Base-by-base conservation (phyloP, 805 yeast genomes). In the Nakazawaea ernobii region DNA sequence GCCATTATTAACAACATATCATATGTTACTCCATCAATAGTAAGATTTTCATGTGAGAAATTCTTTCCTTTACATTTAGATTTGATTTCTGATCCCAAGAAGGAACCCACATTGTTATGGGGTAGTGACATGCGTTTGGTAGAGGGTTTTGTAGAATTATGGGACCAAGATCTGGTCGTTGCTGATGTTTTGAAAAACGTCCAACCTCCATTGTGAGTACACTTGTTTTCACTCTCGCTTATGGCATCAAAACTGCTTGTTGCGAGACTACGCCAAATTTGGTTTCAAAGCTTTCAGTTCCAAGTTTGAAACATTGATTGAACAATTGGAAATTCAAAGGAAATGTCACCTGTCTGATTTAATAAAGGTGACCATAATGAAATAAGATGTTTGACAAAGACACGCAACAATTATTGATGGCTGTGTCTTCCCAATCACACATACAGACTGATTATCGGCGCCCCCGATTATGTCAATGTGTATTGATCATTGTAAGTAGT, bases 11-110 rank as follows among this genome's bases (percentile, higher is more conserved):
- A 70, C 37, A 66, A 59, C 4, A 55, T 66, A 9, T 50, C 52
- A 15, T 82, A 60, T 57, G 79, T 75, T 1, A 72, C 80, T 0
- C 87, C 88, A 0, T 58, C 72, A 1, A 63, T 79, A 45, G 79
- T 79, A 9, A 71, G 75, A 29, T 52, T 69, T 15, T 79, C 83
- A 0, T 75, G 77, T 0, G 62, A 69, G 24, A 72, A 73, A 48
- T 50, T 74, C 11, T 59, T 79, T 13, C 84, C 86, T 0, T 58
- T 76, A 35, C 69, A 72, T 39, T 61, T 82, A 6, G 60, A 59
- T 8, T 33, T 65, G 28, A 46, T 77, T 17, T 53, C 67, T 2
- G 49, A 56, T 2, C 64, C 78, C 0, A 62, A 63, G 14, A 68
- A 74, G 26, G 87, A 82, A 53, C 73, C 81, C 0, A 66, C 79